Evolutionary conservation across 2,329 filamentous ascomycete genomes (phyloP), one percentile per base, ranked within the genome.

Genomic region (Nannizziopsis arthrosporioides): DNA sequence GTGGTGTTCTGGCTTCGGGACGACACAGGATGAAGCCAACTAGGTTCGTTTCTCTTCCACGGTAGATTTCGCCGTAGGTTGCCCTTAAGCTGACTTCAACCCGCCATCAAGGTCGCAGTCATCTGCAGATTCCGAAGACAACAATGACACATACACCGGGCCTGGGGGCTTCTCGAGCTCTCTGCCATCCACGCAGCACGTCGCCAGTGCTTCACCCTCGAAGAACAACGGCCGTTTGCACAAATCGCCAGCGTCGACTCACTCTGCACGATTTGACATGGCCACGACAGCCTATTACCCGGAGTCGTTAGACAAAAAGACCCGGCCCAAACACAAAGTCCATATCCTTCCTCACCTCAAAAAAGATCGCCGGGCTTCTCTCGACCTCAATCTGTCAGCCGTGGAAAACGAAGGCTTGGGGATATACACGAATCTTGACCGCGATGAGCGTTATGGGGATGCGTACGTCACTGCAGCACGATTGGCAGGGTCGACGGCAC

Each of bases 381-480:
- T 78, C 47, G 75, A 80, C 56, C 63, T 78, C 18, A 76, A 74
- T 30, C 71, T 74, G 30, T 72, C 75, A 2, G 70, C 71, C 5
- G 68, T 71, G 11, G 76, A 80, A 54, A 74, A 77, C 52, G 74
- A 77, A 49, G 76, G 75, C 8, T 60, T 80, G 44, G 75, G 75
- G 14, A 78, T 79, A 40, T 69, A 71, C 53, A 59, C 63, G 30
- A 63, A 56, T 36, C 51, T 60, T 17, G 60, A 64, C 27, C 56
- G 56, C 8, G 61, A 64, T 39, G 54, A 55, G 15, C 52, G 54
- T 47, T 56, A 55, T 42, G 59, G 54, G 42, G 59, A 61, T 36
- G 56, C 56, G 44, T 50, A 60, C 19, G 59, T 58, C 19, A 62
- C 63, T 52, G 63, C 61, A 35, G 68, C 68, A 38, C 44, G 44